These are phyloP conservation scores for Cryphonectria naterciae DNA, from an alignment of 2,329 filamentous ascomycete genomes.

Conservation along the genomic window DNA sequence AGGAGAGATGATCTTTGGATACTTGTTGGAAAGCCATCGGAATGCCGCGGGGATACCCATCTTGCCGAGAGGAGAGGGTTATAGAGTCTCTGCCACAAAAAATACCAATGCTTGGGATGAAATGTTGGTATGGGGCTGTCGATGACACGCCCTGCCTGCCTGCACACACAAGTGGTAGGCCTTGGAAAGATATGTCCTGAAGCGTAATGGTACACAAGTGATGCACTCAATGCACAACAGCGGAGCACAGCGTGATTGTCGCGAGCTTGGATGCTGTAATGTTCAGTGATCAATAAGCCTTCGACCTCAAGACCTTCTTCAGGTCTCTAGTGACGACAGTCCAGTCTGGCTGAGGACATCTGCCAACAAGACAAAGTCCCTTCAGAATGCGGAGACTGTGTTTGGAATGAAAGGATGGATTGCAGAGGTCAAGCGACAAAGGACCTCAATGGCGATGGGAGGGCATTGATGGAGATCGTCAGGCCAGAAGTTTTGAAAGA, in stretches of 20 bases:
- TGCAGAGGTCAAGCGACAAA: slow-evolving; percentile 8
- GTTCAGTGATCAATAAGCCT: slow-evolving; percentile 24
- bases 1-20: slow-evolving; percentile 93
- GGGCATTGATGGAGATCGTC: slow-evolving; percentile 4
- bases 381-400: not conserved
- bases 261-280: slow-evolving; percentile 7
- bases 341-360: not conserved
- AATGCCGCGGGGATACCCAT: slow-evolving; percentile 98
- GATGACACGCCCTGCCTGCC: not conserved
- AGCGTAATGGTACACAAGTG: not conserved
- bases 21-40: slow-evolving; percentile 94
- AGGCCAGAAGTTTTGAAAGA: slow-evolving; percentile 16
- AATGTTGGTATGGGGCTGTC: not conserved
- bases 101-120: not conserved
- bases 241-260: not conserved
- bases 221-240: not conserved
- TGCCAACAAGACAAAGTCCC: not conserved
- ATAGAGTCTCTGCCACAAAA: slow-evolving; percentile 6
- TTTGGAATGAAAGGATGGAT: not conserved
- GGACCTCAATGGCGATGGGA: slow-evolving; percentile 18
- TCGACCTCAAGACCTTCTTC: slow-evolving; percentile 8
- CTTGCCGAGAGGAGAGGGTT: slow-evolving; percentile 33
- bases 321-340: not conserved
- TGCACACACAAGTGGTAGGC: not conserved
- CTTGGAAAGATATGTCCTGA: not conserved